Conservation (phyloP, 306 rosid genomes). For the Quercus suber region DNA sequence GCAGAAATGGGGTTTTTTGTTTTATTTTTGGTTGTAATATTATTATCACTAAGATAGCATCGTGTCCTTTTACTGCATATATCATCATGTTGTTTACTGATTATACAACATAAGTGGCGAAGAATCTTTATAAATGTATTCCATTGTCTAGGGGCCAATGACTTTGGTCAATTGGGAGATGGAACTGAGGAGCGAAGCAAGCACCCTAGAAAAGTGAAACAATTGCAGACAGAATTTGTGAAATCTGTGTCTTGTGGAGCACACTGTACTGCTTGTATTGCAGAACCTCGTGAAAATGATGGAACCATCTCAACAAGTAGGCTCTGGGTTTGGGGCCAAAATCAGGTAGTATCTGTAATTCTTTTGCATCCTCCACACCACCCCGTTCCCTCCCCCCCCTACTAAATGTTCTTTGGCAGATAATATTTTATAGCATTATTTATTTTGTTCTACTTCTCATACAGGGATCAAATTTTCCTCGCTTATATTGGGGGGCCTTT, state of each 20-base stretch:
- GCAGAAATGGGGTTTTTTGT: background rate
- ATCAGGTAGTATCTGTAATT: conserved; percentile 53
- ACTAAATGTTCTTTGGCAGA: background rate
- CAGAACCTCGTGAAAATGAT: conserved; percentile 76
- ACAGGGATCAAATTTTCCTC: conserved; percentile 89
- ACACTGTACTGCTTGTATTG: conserved; percentile 89
- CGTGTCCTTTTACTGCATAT: background rate
- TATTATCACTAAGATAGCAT: background rate
- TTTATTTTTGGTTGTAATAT: background rate
- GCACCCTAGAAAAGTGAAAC: conserved; percentile 70
- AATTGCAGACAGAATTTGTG: conserved; percentile 65
- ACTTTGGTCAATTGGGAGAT: conserved; percentile 92
- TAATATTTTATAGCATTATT: conserved; percentile 5
- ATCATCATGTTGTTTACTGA: conserved; percentile 2
- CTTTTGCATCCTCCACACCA: background rate
- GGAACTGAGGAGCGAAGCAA: conserved; percentile 83
- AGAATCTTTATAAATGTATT: conserved; percentile 7
- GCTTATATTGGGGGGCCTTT: conserved; percentile 86
- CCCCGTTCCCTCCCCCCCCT: accelerated
- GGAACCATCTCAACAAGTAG: conserved; percentile 60
- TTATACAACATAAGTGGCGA: conserved; percentile 10
- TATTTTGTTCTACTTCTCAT: conserved; percentile 8
- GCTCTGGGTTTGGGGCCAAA: conserved; percentile 98
- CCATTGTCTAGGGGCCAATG: conserved; percentile 65
- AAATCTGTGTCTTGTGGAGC: conserved; percentile 91